A percentile compares a stretch with the other conserved stretches of the same genome.
These are phyloP conservation scores for Amanita molliuscula DNA, from an alignment of 768 basidiomycete species.

Conservation along the genomic window DNA sequence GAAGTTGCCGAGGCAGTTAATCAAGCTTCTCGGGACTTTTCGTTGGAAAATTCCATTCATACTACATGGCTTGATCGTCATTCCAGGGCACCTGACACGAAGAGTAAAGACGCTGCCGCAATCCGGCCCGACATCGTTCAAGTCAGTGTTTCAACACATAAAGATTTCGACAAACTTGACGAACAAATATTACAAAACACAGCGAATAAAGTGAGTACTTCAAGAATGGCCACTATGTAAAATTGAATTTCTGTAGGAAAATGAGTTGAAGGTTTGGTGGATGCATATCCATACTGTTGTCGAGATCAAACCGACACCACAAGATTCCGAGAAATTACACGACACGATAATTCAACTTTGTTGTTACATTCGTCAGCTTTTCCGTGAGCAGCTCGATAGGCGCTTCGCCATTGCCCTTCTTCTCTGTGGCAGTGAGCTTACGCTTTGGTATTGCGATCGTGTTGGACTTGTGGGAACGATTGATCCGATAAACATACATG, in stretches of 20 bases:
- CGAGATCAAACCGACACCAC: background rate
- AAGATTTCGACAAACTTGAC: background rate
- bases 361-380: slow-evolving; percentile 9
- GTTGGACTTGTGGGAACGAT: slow-evolving; percentile 7
- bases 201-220: background rate
- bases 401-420: slow-evolving; percentile 6
- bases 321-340: background rate
- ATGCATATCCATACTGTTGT: background rate
- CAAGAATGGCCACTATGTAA: background rate
- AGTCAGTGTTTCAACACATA: background rate
- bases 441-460: slow-evolving; percentile 6
- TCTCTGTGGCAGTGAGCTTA: slow-evolving; percentile 4
- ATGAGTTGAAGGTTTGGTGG: background rate
- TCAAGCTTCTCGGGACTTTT: background rate
- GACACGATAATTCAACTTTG: background rate
- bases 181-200: background rate
- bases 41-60: no score
- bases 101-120: background rate
- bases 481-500: slow-evolving; percentile 7
- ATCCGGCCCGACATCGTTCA: background rate
- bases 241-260: background rate
- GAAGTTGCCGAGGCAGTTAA: background rate
- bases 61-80: background rate
- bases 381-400: slow-evolving; percentile 9
- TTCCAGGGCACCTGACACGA: background rate